Evolutionary conservation across 345 rosid species (phyloP).

Genomic region (Balakata baccata): DNA sequence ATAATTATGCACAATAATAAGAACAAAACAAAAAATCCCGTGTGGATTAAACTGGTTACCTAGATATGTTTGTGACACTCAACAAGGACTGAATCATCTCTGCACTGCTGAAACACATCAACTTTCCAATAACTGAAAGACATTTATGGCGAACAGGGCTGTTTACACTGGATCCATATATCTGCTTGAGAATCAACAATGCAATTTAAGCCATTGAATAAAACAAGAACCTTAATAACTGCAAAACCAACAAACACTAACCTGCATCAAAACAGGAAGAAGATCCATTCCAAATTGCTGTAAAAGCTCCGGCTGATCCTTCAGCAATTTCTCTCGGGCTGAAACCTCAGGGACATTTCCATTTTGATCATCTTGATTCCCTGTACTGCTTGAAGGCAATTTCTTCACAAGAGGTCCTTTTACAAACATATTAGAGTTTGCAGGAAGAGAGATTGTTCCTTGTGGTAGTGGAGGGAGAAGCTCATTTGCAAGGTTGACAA

Average conservation of each 20-base stretch:
- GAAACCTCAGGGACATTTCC: constrained; percentile 56
- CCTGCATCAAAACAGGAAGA: constrained; percentile 97
- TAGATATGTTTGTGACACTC: constrained; percentile 82
- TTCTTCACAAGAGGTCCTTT: constrained; percentile 72
- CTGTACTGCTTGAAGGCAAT: constrained; percentile 60
- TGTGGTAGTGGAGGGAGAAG: constrained; percentile 96
- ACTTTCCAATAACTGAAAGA: constrained; percentile 88
- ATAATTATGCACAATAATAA: constrained; percentile 6
- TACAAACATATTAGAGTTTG: constrained; percentile 57
- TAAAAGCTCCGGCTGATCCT: constrained; percentile 88
- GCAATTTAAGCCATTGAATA: constrained; percentile 15
- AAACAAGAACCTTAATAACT: not conserved
- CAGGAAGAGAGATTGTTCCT: constrained; percentile 87
- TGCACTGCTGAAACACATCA: constrained; percentile 87
- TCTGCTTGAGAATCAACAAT: constrained; percentile 48
- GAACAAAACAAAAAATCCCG: constrained; percentile 5
- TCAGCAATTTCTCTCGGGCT: constrained; percentile 76
- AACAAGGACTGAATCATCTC: constrained; percentile 89
- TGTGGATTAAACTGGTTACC: constrained; percentile 41
- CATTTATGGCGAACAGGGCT: constrained; percentile 93
- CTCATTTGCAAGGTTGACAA: constrained; percentile 97
- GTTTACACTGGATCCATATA: constrained; percentile 94
- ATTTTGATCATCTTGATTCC: constrained; percentile 58
- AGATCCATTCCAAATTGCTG: constrained; percentile 95
- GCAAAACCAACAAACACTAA: constrained; percentile 21